Percentiles rank a stretch among this genome's conserved stretches.
Conservation (phyloP, 2,329 filamentous ascomycete species). For the Camillea tinctor region DNA sequence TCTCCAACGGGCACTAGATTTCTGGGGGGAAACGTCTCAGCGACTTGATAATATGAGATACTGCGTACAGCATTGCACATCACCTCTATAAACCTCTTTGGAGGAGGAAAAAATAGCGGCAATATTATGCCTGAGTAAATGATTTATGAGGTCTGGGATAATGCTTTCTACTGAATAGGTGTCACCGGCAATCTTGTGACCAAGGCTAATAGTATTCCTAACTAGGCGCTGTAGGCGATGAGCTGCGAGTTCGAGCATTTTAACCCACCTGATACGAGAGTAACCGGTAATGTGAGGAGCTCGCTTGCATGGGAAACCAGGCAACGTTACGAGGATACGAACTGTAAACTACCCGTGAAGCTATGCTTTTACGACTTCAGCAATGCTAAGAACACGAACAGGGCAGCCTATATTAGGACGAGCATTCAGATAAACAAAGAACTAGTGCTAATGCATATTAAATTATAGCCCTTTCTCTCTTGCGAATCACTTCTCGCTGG, state of each 20-base stretch:
- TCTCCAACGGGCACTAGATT: constrained; percentile 86
- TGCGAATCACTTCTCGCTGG: constrained; percentile 90
- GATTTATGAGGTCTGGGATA: constrained; percentile 95
- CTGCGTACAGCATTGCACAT: constrained; percentile 64
- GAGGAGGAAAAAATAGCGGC: constrained; percentile 63
- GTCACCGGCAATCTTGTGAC: constrained; percentile 63
- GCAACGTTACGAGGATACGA: constrained; percentile 73
- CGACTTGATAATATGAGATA: constrained; percentile 87
- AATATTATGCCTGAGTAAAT: constrained; percentile 76
- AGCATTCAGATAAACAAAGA: constrained; percentile 85
- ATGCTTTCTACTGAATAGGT: constrained; percentile 78
- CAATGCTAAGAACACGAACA: constrained; percentile 86
- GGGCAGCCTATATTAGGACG: constrained; percentile 73
- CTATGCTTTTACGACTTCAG: constrained; percentile 87
- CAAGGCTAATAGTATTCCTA: constrained; percentile 68
- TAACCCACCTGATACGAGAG: constrained; percentile 86
- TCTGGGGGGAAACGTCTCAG: constrained; percentile 89
- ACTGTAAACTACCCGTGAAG: constrained; percentile 86
- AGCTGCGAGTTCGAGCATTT: constrained; percentile 98
- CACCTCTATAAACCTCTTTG: constrained; percentile 84
- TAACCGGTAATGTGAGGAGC: constrained; percentile 92
- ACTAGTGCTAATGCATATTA: constrained; percentile 75
- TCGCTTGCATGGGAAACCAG: constrained; percentile 73
- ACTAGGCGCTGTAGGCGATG: constrained; percentile 73
- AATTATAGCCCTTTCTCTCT: constrained; percentile 81